A percentile compares a stretch with the other conserved stretches of the same genome.
These are phyloP conservation scores for Guyanaporus albipodus DNA, from an alignment of 768 basidiomycete species.

Conservation along the genomic window DNA sequence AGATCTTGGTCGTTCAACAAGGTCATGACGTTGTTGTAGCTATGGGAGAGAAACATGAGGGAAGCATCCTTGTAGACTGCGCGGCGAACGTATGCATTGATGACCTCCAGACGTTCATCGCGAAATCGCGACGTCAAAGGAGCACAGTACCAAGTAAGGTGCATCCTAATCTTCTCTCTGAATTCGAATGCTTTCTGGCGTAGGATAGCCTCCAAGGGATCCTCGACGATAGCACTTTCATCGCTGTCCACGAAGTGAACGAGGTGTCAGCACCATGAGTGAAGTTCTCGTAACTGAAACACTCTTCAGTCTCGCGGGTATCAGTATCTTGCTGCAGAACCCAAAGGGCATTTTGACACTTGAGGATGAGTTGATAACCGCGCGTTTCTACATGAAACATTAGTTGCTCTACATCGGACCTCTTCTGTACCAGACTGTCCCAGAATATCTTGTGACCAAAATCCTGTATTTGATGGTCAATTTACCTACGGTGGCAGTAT, in stretches of 20 bases:
- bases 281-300: constrained; percentile 17
- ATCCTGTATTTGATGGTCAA: constrained; percentile 25
- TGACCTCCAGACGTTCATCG: constrained; percentile 32
- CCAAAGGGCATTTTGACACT: constrained; percentile 35
- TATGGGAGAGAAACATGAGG: constrained; percentile 37
- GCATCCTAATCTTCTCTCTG: constrained; percentile 32
- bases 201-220: constrained; percentile 34
- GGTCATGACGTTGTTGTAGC: constrained; percentile 27
- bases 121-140: constrained; percentile 30
- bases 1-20: constrained; percentile 30
- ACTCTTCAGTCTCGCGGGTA: constrained; percentile 17
- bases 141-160: constrained; percentile 34
- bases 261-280: constrained; percentile 1
- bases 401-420: constrained; percentile 29
- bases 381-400: constrained; percentile 32
- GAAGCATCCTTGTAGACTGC: constrained; percentile 35
- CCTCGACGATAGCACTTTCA: constrained; percentile 12
- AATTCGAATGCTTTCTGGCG: constrained; percentile 31
- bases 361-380: constrained; percentile 35
- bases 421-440: constrained; percentile 32
- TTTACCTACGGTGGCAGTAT: not conserved
- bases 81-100: constrained; percentile 36
- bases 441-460: constrained; percentile 39
- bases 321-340: constrained; percentile 29
- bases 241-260: constrained; percentile 8